Evolutionary conservation across 441 rosid genomes (phyloP).

Genomic region (Adansonia grandidieri): DNA sequence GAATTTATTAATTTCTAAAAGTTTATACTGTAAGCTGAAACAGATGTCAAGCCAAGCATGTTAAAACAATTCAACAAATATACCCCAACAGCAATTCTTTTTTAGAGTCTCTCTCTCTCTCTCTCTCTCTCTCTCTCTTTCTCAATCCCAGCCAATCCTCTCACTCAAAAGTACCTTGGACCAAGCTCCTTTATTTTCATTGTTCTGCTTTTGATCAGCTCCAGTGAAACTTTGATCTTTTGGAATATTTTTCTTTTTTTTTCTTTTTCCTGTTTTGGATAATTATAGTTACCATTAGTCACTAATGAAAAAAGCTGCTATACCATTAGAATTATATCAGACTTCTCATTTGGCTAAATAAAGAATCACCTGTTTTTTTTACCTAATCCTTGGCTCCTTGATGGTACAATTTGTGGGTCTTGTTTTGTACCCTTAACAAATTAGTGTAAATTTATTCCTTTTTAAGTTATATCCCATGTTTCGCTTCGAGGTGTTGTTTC

Average conservation of each 20-base stretch:
- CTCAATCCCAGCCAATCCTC: conserved; percentile 14
- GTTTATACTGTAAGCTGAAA: background rate
- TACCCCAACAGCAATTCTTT: conserved; percentile 21
- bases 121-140: background rate
- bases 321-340: conserved; percentile 11
- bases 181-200: conserved; percentile 23
- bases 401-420: conserved; percentile 42
- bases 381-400: conserved; percentile 35
- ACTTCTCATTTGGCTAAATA: conserved; percentile 9
- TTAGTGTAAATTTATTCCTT: conserved; percentile 33
- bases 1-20: background rate
- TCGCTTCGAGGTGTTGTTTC: conserved; percentile 29
- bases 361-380: conserved; percentile 23
- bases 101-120: background rate
- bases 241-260: background rate
- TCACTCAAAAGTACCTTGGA: conserved; percentile 10
- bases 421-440: conserved; percentile 14
- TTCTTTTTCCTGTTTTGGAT: conserved; percentile 3
- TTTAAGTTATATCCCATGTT: conserved; percentile 35
- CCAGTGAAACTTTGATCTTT: conserved; percentile 20
- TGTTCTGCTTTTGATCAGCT: conserved; percentile 32
- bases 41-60: background rate
- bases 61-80: conserved; percentile 10
- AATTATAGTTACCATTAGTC: conserved; percentile 17
- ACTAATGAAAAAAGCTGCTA: conserved; percentile 18